Conservation (phyloP, 2,329 filamentous ascomycete species). For the Didymella keratinophila region DNA sequence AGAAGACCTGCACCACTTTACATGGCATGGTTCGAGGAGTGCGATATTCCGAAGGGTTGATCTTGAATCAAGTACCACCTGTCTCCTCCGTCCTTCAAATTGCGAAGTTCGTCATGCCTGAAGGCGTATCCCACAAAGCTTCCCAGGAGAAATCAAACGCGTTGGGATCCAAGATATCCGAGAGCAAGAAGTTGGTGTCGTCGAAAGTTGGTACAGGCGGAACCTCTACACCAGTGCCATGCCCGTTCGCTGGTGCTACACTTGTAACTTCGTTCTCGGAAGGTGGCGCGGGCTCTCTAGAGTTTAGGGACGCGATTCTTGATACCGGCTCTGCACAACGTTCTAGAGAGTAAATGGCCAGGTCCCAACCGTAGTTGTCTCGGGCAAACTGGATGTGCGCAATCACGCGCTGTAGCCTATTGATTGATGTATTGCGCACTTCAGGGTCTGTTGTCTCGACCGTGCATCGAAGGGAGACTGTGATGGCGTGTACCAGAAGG, state of each 20-base stretch:
- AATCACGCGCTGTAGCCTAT: conserved; percentile 58
- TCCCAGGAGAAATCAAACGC: conserved; percentile 50
- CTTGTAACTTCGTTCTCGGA: conserved; percentile 29
- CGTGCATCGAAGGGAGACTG: conserved; percentile 60
- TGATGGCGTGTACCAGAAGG: conserved; percentile 62
- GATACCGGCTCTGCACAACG: conserved; percentile 49
- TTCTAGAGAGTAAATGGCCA: conserved; percentile 63
- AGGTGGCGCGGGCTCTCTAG: conserved; percentile 28
- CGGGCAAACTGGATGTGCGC: conserved; percentile 57
- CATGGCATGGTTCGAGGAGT: too few species aligned
- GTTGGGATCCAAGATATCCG: conserved; percentile 45
- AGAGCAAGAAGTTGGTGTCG: conserved; percentile 39
- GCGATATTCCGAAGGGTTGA: too few species aligned
- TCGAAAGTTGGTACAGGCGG: conserved; percentile 35
- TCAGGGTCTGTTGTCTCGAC: conserved; percentile 60
- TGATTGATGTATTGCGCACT: conserved; percentile 56
- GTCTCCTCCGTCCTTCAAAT: conserved; percentile 8
- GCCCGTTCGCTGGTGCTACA: conserved; percentile 19
- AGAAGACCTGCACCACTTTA: too few species aligned
- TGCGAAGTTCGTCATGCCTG: conserved; percentile 46
- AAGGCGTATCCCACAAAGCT: conserved; percentile 48
- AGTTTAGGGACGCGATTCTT: conserved; percentile 45
- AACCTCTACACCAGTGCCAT: conserved; percentile 11
- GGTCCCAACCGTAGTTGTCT: conserved; percentile 63
- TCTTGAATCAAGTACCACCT: too few species aligned